phyloP scores from a whole-genome alignment of 169 alveolate species.

The Cryptosporidium parvum region DNA sequence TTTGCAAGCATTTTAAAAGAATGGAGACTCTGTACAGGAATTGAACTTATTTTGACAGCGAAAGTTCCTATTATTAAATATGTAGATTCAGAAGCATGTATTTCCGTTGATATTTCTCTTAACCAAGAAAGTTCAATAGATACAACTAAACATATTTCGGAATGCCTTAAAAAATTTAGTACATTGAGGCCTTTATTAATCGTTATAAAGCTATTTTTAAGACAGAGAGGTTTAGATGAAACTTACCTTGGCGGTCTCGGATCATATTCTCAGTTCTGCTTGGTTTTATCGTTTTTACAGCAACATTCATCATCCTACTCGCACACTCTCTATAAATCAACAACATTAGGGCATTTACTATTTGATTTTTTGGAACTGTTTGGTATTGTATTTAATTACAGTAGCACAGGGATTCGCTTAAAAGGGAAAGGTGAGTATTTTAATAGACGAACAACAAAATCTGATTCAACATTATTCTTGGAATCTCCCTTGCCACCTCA shows the following conservation, averaged over 20 bases:
- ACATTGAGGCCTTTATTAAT: constrained; percentile 79
- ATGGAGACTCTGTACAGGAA: constrained; percentile 70
- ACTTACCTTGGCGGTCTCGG: constrained; percentile 82
- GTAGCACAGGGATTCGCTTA: constrained; percentile 58
- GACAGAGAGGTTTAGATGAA: constrained; percentile 77
- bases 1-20: constrained; percentile 62
- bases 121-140: constrained; percentile 78
- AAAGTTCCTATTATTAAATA: constrained; percentile 79
- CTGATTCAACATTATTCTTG: constrained; percentile 9
- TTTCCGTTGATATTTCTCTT: constrained; percentile 79
- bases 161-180: constrained; percentile 72
- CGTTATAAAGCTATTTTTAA: constrained; percentile 76
- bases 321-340: constrained; percentile 28
- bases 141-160: constrained; percentile 76
- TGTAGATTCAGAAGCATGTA: constrained; percentile 78
- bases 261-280: constrained; percentile 78
- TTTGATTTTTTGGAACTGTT: constrained; percentile 75
- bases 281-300: constrained; percentile 77
- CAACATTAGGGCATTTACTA: constrained; percentile 75
- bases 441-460: not conserved
- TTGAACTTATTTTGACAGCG: constrained; percentile 78
- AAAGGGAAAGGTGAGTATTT: constrained; percentile 67
- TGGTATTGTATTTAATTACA: constrained; percentile 70
- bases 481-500: constrained; percentile 73
- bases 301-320: constrained; percentile 77